These are phyloP conservation scores for Paxillus involutus DNA, from an alignment of 768 basidiomycete species.

Conservation along the genomic window DNA sequence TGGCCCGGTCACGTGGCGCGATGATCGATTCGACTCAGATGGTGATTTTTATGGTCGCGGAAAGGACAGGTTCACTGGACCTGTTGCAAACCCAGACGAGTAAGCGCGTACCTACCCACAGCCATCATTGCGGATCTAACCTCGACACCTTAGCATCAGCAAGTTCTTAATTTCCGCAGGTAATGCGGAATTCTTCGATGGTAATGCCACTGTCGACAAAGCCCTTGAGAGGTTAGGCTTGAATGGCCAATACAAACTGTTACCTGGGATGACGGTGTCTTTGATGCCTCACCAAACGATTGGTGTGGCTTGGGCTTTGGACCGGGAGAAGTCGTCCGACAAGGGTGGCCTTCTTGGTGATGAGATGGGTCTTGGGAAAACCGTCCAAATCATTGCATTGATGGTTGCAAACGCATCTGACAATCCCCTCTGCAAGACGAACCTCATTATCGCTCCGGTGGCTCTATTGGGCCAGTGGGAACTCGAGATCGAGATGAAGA, in stretches of 20 bases:
- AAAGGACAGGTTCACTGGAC: conserved; percentile 43
- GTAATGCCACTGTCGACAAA: conserved; percentile 56
- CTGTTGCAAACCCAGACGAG: conserved; percentile 51
- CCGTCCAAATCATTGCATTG: conserved; percentile 62
- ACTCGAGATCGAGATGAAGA: conserved; percentile 57
- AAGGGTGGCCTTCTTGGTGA: conserved; percentile 35
- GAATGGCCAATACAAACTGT: conserved; percentile 39
- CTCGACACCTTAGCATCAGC: conserved; percentile 36
- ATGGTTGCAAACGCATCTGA: conserved; percentile 53
- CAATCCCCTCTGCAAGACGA: conserved; percentile 56
- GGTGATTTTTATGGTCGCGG: conserved; percentile 51
- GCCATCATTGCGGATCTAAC: not conserved
- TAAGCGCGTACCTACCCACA: conserved; percentile 26
- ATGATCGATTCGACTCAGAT: conserved; percentile 39
- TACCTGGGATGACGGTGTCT: conserved; percentile 59
- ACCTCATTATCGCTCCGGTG: conserved; percentile 64
- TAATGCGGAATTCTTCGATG: conserved; percentile 58
- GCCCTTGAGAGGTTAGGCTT: conserved; percentile 57
- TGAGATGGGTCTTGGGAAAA: conserved; percentile 58
- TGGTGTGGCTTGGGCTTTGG: conserved; percentile 44
- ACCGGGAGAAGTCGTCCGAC: conserved; percentile 28
- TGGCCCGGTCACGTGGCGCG: not conserved
- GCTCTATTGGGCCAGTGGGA: conserved; percentile 71
- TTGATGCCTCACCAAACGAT: conserved; percentile 73
- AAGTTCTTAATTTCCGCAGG: conserved; percentile 55